Conservation (phyloP, 2,329 filamentous ascomycete genomes). For the Diatrype stigma region DNA sequence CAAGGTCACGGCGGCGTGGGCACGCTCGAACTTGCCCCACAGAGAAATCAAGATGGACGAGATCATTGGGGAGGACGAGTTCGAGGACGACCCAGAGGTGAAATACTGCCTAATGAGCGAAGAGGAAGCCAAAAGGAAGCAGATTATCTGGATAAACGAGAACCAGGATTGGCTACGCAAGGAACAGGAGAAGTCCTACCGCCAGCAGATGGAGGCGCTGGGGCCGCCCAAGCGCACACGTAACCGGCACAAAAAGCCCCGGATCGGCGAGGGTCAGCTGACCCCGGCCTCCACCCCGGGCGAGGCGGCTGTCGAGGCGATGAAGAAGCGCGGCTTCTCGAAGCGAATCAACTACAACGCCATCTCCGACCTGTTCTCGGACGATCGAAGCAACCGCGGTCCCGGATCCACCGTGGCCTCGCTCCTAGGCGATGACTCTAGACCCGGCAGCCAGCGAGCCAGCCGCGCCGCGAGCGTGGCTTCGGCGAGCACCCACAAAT, state of each 20-base stretch:
- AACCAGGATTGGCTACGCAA: conserved; percentile 91
- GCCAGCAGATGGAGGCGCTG: conserved; percentile 56
- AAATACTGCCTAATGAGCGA: conserved; percentile 70
- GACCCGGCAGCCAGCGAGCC: conserved; percentile 28
- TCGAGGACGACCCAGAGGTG: conserved; percentile 86
- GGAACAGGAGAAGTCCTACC: conserved; percentile 78
- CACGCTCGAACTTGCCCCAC: conserved; percentile 42
- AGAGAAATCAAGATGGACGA: conserved; percentile 53
- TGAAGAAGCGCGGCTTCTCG: conserved; percentile 65
- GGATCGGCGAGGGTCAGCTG: conserved; percentile 61
- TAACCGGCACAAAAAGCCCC: conserved; percentile 43
- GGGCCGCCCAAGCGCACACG: conserved; percentile 54
- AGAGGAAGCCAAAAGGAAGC: conserved; percentile 76
- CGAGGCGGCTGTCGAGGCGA: conserved; percentile 64
- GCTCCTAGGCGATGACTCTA: conserved; percentile 35
- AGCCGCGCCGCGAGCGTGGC: conserved; percentile 31
- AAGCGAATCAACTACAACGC: conserved; percentile 73
- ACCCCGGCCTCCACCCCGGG: conserved; percentile 63
- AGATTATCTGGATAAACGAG: conserved; percentile 88
- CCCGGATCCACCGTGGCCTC: conserved; percentile 44
- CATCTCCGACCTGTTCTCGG: conserved; percentile 51
- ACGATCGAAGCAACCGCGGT: conserved; percentile 34
- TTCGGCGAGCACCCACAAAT: conserved; percentile 25
- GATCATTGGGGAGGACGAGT: conserved; percentile 75
- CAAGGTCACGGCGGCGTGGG: conserved; percentile 48